These are phyloP conservation scores for Tuber magnatum DNA, from an alignment of 495 filamentous ascomycete genomes.

Conservation along the genomic window DNA sequence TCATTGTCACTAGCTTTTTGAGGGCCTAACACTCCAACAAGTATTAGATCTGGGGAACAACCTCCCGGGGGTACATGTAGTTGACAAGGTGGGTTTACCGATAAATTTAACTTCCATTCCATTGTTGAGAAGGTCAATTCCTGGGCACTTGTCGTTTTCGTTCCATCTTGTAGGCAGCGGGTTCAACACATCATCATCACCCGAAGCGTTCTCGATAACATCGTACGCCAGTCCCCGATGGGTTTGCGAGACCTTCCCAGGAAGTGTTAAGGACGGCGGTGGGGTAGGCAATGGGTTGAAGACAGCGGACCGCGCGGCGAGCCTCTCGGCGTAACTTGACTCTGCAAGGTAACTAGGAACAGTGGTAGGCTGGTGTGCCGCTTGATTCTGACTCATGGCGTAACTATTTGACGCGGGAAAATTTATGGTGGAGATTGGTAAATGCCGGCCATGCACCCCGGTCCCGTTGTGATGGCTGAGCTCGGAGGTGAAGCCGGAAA, in stretches of 20 bases:
- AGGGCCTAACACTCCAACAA: conserved; percentile 42
- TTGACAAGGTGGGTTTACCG: conserved; percentile 41
- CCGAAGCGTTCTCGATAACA: conserved; percentile 69
- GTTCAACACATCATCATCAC: conserved; percentile 52
- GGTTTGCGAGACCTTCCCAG: conserved; percentile 58
- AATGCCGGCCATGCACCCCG: conserved; percentile 40
- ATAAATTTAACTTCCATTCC: conserved; percentile 73
- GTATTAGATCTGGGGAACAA: conserved; percentile 8
- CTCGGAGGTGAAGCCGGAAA: conserved; percentile 44
- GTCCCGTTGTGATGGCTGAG: conserved; percentile 42
- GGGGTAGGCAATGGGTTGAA: conserved; percentile 53
- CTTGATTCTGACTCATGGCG: conserved; percentile 23
- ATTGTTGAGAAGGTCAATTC: conserved; percentile 65
- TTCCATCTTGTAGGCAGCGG: conserved; percentile 81
- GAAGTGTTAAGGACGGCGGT: conserved; percentile 50
- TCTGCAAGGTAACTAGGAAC: conserved; percentile 39
- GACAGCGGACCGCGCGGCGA: conserved; percentile 31
- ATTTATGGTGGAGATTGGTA: conserved; percentile 30
- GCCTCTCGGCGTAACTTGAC: conserved; percentile 37
- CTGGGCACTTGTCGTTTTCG: conserved; percentile 62
- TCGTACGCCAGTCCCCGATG: conserved; percentile 81
- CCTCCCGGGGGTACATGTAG: conserved; percentile 37
- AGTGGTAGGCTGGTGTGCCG: conserved; percentile 22
- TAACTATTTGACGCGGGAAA: conserved; percentile 27
- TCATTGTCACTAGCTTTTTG: conserved; percentile 67